Evolutionary conservation across 495 filamentous ascomycete genomes (phyloP).

Genomic region (Daldinia vernicosa): DNA sequence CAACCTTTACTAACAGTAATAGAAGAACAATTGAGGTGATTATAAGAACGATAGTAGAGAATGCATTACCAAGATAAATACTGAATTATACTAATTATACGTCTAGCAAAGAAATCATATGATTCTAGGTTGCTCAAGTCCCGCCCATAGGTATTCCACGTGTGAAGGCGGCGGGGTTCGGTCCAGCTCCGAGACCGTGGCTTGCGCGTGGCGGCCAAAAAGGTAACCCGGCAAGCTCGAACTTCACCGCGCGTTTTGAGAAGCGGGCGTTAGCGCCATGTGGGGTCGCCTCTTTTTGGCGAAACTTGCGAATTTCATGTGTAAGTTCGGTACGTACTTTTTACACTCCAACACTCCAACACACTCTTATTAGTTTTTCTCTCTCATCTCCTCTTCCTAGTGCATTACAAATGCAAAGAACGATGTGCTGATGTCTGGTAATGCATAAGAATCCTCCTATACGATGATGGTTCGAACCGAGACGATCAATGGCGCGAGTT

Average conservation of each 20-base stretch:
- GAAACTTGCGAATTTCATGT: constrained; percentile 25
- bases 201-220: constrained; percentile 17
- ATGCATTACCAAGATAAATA: neutral
- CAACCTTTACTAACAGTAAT: too few species aligned
- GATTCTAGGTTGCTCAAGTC: too few species aligned
- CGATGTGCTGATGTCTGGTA: too few species aligned
- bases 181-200: constrained; percentile 11
- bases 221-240: constrained; percentile 2
- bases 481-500: neutral
- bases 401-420: too few species aligned
- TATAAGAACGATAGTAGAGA: too few species aligned
- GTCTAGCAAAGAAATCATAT: too few species aligned
- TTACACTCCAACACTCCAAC: too few species aligned
- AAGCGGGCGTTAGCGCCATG: constrained; percentile 14
- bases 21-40: too few species aligned
- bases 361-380: too few species aligned
- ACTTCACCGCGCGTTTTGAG: neutral
- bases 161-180: constrained; percentile 20
- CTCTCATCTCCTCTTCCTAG: too few species aligned
- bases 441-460: neutral
- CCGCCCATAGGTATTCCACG: neutral
- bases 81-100: neutral
- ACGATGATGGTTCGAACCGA: neutral
- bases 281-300: constrained; percentile 25
- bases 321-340: neutral